Conservation (phyloP, 257 asterid species). For the Craterostigma plantagineum region DNA sequence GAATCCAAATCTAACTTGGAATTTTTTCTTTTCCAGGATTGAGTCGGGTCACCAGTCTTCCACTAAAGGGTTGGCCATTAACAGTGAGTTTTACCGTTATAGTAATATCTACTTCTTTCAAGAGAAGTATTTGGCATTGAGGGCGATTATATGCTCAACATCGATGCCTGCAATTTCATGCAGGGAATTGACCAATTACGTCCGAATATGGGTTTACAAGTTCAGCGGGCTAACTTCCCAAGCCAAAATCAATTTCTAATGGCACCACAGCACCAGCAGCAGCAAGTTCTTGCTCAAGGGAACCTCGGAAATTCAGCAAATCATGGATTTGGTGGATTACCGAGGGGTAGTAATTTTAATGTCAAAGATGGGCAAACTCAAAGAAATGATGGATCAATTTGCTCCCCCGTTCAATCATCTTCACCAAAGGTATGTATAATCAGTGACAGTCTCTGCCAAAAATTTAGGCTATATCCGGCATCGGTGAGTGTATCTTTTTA, state of each 20-base stretch:
- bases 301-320: constrained; percentile 55
- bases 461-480: too few species aligned
- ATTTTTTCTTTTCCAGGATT: constrained; percentile 40
- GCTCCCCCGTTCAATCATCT: constrained; percentile 90
- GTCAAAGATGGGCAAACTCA: constrained; percentile 84
- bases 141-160: too few species aligned
- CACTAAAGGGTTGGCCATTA: constrained; percentile 97
- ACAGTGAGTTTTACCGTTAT: constrained; percentile 51
- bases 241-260: constrained; percentile 64
- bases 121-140: too few species aligned
- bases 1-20: too few species aligned
- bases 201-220: constrained; percentile 82
- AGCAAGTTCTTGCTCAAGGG: constrained; percentile 86
- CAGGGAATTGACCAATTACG: constrained; percentile 96
- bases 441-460: too few species aligned
- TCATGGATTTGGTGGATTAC: constrained; percentile 84
- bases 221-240: constrained; percentile 70
- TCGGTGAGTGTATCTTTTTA: too few species aligned
- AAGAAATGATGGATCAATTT: constrained; percentile 90
- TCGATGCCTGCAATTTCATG: too few species aligned
- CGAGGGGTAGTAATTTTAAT: constrained; percentile 41
- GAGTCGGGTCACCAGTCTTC: constrained; percentile 76
- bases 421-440: constrained; percentile 55
- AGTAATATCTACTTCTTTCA: neutral
- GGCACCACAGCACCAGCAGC: constrained; percentile 93